Percentiles rank a stretch among this genome's conserved stretches.
phyloP scores from a whole-genome alignment of 2,329 filamentous ascomycete species.

The Monilinia fructigena region DNA sequence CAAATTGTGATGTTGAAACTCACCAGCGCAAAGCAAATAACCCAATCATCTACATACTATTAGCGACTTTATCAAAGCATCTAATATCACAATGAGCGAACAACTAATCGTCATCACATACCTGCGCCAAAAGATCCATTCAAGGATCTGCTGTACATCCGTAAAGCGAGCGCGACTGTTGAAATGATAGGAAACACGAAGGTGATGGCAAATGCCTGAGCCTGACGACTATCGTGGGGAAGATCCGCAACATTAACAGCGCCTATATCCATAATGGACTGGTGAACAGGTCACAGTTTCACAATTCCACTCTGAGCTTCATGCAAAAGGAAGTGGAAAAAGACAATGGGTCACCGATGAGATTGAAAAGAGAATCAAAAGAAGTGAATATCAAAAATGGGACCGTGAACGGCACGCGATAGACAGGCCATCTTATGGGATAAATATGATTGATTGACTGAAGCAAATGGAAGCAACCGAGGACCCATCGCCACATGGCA shows the following conservation, averaged over 20 bases:
- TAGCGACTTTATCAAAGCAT: neutral
- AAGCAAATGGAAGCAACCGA: neutral
- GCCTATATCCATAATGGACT: neutral
- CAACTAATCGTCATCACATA: slow-evolving; percentile 39
- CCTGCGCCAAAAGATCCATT: slow-evolving; percentile 16
- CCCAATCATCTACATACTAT: slow-evolving; percentile 11
- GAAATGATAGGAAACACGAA: slow-evolving; percentile 13
- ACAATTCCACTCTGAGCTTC: neutral
- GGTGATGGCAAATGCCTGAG: neutral
- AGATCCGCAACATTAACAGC: neutral
- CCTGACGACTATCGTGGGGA: slow-evolving; percentile 10
- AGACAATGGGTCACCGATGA: neutral
- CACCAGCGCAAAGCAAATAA: slow-evolving; percentile 14
- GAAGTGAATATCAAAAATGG: slow-evolving; percentile 8
- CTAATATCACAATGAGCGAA: too few relatives aligned
- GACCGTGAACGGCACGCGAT: neutral
- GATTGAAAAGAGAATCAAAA: neutral
- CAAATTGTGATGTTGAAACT: neutral
- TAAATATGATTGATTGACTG: neutral
- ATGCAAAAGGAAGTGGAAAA: neutral
- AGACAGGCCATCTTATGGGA: neutral
- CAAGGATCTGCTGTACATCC: slow-evolving; percentile 13
- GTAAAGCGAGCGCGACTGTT: slow-evolving; percentile 6
- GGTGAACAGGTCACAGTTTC: neutral
- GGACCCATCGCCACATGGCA: slow-evolving; percentile 2